Base-by-base conservation (phyloP, 2,329 filamentous ascomycete genomes). In the Tolypocladium pustulatum region DNA sequence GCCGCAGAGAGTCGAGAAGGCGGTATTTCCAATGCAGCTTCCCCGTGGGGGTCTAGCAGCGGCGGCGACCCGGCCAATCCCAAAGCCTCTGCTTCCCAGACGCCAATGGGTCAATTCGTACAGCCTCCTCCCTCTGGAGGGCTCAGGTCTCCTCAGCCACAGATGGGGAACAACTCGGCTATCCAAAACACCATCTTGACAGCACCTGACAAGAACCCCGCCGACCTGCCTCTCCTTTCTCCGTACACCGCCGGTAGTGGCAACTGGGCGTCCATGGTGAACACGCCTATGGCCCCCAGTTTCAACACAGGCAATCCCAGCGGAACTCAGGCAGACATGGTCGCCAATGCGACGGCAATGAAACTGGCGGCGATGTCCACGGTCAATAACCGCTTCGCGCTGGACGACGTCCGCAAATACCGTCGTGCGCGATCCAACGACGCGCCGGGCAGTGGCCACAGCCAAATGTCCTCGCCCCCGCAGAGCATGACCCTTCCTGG, bases 211-310 rank as follows among this genome's bases (percentile, higher is more conserved):
- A 85, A 84, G 64, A 81, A 84, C 56, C 76, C 75, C 13, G 71
- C 76, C n/a, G 91, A 93, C 59, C 80, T 96, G 67, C 91, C 92
- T 3, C 75, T 96, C 62, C 79, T 99, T 60, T 97, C 94, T 22
- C 94, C 94, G 0, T 93, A 87, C 62, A 85, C 83, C 61, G 80
- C 87, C 40, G 83, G 87, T 57, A 91, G 91, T 71, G 91, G 90
- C 59, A 97, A 94, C 78, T 99, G 94, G 94, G 94, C 94, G 30
- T 97, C 94, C 10, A 96, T 97, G 89, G 87, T 95, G 63, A 97
- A 96, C 76, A 99, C 94, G 2, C 94, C 94, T 2, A 95, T 97
- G 89, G 90, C 93, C 6, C 78, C 90, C 46, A 93, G 87, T 64
- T 99, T 97, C 73, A 87, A 82, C 63, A 75, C 79, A 20, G 66